Base-by-base conservation (phyloP, 805 yeast species). In the Scheffersomyces stipitis region DNA sequence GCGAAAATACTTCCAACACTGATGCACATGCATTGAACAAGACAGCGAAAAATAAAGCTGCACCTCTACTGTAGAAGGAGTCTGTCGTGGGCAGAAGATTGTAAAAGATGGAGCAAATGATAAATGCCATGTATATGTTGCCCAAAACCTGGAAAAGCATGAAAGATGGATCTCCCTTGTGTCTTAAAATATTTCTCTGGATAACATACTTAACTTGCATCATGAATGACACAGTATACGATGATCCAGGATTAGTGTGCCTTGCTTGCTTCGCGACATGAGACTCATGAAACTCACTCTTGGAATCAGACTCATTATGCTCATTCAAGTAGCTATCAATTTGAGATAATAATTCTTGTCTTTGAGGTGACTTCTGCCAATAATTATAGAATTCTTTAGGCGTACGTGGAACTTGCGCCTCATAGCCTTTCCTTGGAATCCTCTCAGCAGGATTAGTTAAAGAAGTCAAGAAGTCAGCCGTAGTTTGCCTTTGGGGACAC, bases 61-160 rank as follows among this genome's bases (percentile, higher is more conserved):
- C 84, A 58, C 82, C 80, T 62, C 86, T 71, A 40, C 79, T 73
- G 54, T 75, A 80, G 30, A 81, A 75, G 37, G 83, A 81, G 7
- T 54, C 54, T 0, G 86, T 78, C 4, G 70, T 63, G 4, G 65
- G 59, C 31, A 69, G 64, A 31, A 76, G 69, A 41, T 74, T 75
- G 53, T 69, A 81, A 49, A 71, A 81, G 51, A 78, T 66, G 1
- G 86, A 80, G 33, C 86, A 81, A 39, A 77, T 69, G 49, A 81
- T 61, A 44, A 81, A 62, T 38, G 83, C 77, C 63, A 78, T 79
- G 36, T 74, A 66, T 32, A 73, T 55, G 36, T 79, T 75, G 29
- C 83, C 80, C 24, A 71, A 60, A 31, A 80, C 46, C 28, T 75
- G 68, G 41, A 76, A 68, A 33, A 75, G 49, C 0, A 81, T 66